Base-by-base conservation (phyloP, 495 filamentous ascomycete genomes). In the Penicillium chermesinum region DNA sequence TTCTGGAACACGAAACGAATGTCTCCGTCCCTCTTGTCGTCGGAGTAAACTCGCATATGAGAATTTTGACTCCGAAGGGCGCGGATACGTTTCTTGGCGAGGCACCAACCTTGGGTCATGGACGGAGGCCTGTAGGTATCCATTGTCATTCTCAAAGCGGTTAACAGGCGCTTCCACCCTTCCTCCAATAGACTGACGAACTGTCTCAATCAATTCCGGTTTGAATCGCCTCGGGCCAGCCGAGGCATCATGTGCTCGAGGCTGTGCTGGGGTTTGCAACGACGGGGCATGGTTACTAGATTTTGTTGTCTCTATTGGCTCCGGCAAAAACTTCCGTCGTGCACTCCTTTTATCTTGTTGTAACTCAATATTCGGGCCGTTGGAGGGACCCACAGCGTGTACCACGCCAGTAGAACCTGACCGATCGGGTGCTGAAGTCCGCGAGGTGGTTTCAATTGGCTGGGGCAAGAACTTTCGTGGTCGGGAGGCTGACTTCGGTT, bases 401-500 rank as follows among this genome's bases (percentile, higher is more conserved):
- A n/a, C n/a, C n/a, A n/a, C 44, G 18, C 5, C n/a, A 16, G 7
- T 38, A 13, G 36, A 34, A 27, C 14, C 49, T 47, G 36, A 39
- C 42, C 44, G 71, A 78, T 64, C 13, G 69, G 74, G 10, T 67
- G 73, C 50, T 73, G 76, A 77, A 10, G 74, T 75, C 44, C 81
- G 72, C 14, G 79, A 74, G 7, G 78, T 74, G n/a, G 81, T 87
- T 61, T 87, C 84, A 38, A 86, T 77, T 4, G 84, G 75, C 54
- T 89, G 77, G 1, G 83, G 81, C 6, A 77, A 68, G 52, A 87
- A 65, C 38, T 44, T 58, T 20, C 60, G 53, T 17, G 56, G 50
- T 7, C 17, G 36, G 10, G 20, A 25, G 0, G 27, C n/a, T n/a
- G n/a, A n/a, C n/a, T n/a, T n/a, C n/a, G n/a, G n/a, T n/a, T n/a